Base-by-base conservation (phyloP, 306 rosid genomes). In the Glycine tomentella region DNA sequence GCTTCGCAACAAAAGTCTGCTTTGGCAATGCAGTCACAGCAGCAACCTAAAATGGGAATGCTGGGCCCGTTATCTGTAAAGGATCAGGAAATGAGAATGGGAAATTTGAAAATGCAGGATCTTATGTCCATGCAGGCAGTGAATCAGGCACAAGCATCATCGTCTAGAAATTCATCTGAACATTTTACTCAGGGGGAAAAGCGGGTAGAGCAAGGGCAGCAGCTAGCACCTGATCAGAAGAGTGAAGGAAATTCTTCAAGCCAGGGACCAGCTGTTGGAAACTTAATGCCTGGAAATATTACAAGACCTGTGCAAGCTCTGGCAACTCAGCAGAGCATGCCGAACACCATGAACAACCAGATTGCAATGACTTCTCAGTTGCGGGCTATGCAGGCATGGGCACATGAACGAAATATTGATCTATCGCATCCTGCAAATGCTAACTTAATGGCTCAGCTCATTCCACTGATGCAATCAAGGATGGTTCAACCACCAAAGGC, bases 321-420 rank as follows among this genome's bases (percentile, higher is more conserved):
- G 69, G 86, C 86, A 77, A 72, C 85, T 75, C 94, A 92, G 71
- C 98, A 89, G 81, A 84, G 82, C 84, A 75, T 80, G 69, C 91
- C 86, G 77, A 91, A 84, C 83, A 70, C 82, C 86, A 65, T 86
- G 62, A 93, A 84, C 89, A 90, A 90, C 80, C 98, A 91, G 91
- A 80, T 88, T 75, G 87, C 89, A 8, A 68, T 83, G 78, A 82
- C 95, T 83, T 72, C 89, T 62, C 97, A 91, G 82, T 83, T 91
- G 71, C 95, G 85, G 82, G 92, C 92, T n/a, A 65, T 91, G 88
- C 96, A 95, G 81, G 92, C 94, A 15, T 93, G 97, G 97, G 97
- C 89, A 33, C 85, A 82, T 50, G 99, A 93, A 72, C 87, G 82
- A 46, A 91, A 93, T 82, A 91, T 95, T 76, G 97, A 95, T 87